Evolutionary conservation across 2,329 filamentous ascomycete genomes (phyloP).

Genomic region (Aspergillus chevalieri): DNA sequence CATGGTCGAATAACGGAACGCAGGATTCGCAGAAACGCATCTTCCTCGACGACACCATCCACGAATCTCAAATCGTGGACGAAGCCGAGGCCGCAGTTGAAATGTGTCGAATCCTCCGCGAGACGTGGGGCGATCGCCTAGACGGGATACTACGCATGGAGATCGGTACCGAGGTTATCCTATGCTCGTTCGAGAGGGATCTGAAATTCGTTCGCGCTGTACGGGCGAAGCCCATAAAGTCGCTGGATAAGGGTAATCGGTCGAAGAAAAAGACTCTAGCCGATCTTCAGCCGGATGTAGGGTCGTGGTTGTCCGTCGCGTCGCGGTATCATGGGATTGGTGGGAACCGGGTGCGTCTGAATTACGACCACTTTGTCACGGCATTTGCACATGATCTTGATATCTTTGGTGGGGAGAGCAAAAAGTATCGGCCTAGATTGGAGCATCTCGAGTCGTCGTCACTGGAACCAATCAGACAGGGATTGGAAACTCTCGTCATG

Average conservation of each 20-base stretch:
- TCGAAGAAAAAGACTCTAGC: background rate
- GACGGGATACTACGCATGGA: conserved; percentile 64
- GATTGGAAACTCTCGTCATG: conserved; percentile 39
- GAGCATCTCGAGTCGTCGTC: conserved; percentile 19
- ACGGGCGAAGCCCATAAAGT: conserved; percentile 12
- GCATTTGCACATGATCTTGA: conserved; percentile 36
- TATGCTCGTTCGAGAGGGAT: conserved; percentile 55
- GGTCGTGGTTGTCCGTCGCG: background rate
- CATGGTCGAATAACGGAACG: conserved; percentile 49
- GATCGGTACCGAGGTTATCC: conserved; percentile 63
- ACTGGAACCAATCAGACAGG: conserved; percentile 30
- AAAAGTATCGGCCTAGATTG: conserved; percentile 30
- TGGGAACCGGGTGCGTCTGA: conserved; percentile 28
- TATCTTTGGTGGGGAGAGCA: conserved; percentile 23
- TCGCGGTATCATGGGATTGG: conserved; percentile 2
- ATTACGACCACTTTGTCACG: conserved; percentile 42
- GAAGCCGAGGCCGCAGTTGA: conserved; percentile 50
- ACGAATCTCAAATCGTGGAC: conserved; percentile 1
- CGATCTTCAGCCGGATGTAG: background rate
- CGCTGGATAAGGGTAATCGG: background rate
- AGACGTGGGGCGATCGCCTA: conserved; percentile 48
- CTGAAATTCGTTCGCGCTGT: conserved; percentile 32
- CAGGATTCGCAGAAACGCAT: conserved; percentile 62
- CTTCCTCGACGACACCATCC: conserved; percentile 40
- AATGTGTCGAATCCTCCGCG: conserved; percentile 50